Conservation (phyloP, 2,329 filamentous ascomycete genomes). For the Madurella fahalii region DNA sequence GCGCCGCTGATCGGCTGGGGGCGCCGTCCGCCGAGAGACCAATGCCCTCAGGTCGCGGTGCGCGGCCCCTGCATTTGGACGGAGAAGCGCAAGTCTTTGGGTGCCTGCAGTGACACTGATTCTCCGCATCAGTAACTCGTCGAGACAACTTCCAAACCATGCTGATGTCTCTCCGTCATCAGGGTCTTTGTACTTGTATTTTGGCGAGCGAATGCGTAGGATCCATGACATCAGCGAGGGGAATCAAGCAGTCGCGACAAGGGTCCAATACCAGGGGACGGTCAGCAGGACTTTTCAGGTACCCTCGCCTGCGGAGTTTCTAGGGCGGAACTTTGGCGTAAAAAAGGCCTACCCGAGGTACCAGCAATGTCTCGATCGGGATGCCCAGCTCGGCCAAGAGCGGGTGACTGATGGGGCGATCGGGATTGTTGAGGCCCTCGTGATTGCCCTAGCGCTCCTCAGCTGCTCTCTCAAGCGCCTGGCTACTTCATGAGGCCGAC, state of each 20-base stretch:
- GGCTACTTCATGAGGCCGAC: neutral
- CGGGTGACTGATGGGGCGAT: slow-evolving; percentile 22
- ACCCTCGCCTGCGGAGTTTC: neutral
- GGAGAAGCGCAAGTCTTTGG: neutral
- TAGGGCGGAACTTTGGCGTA: neutral
- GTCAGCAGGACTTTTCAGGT: slow-evolving; percentile 13
- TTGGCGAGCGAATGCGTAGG: neutral
- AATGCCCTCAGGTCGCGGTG: neutral
- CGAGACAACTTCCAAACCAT: neutral
- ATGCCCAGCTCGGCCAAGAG: slow-evolving; percentile 18
- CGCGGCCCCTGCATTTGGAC: neutral
- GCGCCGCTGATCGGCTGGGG: slow-evolving; percentile 3
- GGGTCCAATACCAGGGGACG: slow-evolving; percentile 17
- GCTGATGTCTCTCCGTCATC: neutral
- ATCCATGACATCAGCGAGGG: slow-evolving; percentile 26
- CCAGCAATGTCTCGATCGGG: slow-evolving; percentile 12
- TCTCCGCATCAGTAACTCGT: neutral
- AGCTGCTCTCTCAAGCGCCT: slow-evolving; percentile 9
- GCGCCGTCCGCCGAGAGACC: neutral
- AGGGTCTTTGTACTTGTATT: neutral
- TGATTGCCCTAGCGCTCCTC: slow-evolving; percentile 20
- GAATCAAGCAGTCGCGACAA: slow-evolving; percentile 9
- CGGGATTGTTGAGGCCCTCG: slow-evolving; percentile 28
- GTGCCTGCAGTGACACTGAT: neutral
- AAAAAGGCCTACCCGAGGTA: slow-evolving; percentile 13